Evolutionary conservation across 371 early-diverging fungal species (phyloP), one percentile per base, ranked within the genome.

Genomic region (Rhizopus microsporus): DNA sequence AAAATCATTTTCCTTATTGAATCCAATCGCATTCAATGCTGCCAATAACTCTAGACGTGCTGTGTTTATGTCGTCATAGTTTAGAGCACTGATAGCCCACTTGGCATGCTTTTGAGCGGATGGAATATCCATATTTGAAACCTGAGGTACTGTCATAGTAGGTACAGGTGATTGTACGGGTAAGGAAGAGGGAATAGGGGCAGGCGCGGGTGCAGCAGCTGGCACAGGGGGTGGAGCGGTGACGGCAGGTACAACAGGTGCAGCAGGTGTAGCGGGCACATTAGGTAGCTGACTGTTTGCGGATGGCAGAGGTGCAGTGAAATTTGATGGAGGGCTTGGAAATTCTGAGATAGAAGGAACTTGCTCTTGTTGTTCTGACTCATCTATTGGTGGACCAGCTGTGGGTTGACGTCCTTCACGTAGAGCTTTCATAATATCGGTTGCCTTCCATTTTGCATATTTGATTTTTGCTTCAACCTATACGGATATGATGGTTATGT

Each of bases 381-480:
- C 59, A 23, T 67, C 78, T 12, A 72, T 78, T 4, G 88, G 85
- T 54, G 88, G 84, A 31, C 88, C 90, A 23, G 87, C 76, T 8
- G 59, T 69, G 12, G 96, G 94, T 7, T 51, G 60, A 17, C 91
- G 81, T 5, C 96, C 98, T 67, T 95, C 95, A n/a, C 89, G 81
- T 17, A 94, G 62, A 1, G 96, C 94, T 64, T 93, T 96, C 56
- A 91, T 78, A 33, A 98, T 96, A 62, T 96, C 94, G 0, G 92
- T 83, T 3, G 97, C 97, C 51, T 95, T 90, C 90, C 92, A 98
- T 66, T 97, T 96, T 1, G 98, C 84, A 71, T 98, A 97, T 57
- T 88, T 91, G 57, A 97, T 92, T 77, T 96, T 98, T 59, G 89
- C 90, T 34, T 84, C 77, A 8, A 88, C 77, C 86, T 91, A 61